phyloP scores from a whole-genome alignment of 73 alveolate genomes.

The Stentor roeselii region DNA sequence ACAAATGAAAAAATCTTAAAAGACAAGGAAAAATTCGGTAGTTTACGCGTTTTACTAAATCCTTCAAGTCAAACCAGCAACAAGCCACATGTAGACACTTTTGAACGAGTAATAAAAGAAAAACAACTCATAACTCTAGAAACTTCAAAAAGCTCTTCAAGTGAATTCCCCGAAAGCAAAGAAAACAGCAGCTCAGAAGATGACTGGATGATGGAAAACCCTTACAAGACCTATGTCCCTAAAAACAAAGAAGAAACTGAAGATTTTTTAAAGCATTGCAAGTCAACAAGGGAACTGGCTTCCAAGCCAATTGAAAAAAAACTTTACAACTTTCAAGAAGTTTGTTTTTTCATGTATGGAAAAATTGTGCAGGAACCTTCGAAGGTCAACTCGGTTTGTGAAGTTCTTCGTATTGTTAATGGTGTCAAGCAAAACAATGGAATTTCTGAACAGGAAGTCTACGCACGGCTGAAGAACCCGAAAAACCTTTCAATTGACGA shows the following conservation, averaged over 20 bases:
- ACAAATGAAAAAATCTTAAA: neutral
- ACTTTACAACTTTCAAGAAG: neutral
- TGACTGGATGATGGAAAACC: neutral
- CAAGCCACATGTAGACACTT: neutral
- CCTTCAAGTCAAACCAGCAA: neutral
- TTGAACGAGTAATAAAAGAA: neutral
- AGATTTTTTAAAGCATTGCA: neutral
- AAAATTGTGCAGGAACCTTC: neutral
- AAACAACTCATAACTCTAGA: no score
- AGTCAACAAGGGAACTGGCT: neutral
- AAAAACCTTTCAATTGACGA: neutral
- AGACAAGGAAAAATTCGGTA: neutral
- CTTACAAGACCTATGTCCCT: neutral
- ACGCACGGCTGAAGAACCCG: neutral
- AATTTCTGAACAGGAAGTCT: neutral
- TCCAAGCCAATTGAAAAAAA: neutral
- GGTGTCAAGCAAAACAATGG: neutral
- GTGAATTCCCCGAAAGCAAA: no score
- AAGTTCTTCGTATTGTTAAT: slow-evolving; percentile 7
- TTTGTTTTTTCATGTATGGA: neutral
- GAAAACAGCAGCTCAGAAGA: neutral
- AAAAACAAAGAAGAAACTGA: neutral
- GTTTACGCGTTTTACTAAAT: neutral
- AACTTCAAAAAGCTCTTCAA: no score
- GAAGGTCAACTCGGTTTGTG: neutral